Conservation (phyloP, 148 eudicot species). For the Silene conica region DNA sequence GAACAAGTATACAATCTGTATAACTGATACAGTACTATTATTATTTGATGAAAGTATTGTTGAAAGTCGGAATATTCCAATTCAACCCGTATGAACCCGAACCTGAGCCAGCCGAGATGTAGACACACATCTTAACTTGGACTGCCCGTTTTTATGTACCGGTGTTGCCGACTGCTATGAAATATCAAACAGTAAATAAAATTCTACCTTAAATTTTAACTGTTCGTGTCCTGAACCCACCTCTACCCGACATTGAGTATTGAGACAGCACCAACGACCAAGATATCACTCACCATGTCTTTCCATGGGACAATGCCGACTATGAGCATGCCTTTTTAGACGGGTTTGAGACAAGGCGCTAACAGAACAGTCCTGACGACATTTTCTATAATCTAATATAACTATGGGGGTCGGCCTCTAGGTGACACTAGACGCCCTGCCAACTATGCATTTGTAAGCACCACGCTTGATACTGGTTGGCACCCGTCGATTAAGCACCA, state of each 20-base stretch:
- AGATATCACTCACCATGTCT: conserved; percentile 18
- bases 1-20: too few species aligned
- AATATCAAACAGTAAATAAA: too few species aligned
- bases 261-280: neutral
- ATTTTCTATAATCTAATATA: conserved; percentile 12
- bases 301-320: conserved; percentile 7
- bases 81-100: too few species aligned
- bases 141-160: too few species aligned
- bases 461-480: conserved; percentile 16
- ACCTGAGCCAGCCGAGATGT: too few species aligned
- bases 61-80: too few species aligned
- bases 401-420: conserved; percentile 15
- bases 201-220: too few species aligned
- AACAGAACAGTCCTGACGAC: conserved; percentile 8
- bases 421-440: neutral
- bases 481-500: conserved; percentile 5
- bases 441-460: conserved; percentile 24
- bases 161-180: too few species aligned
- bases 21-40: too few species aligned
- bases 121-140: too few species aligned
- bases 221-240: neutral
- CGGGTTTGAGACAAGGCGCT: conserved; percentile 15
- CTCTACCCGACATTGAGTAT: conserved; percentile 5
- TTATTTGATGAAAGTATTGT: too few species aligned
- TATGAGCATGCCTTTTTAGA: neutral